Evolutionary conservation across 106 monocot species (phyloP).

Genomic region (Dendrobium nobile): DNA sequence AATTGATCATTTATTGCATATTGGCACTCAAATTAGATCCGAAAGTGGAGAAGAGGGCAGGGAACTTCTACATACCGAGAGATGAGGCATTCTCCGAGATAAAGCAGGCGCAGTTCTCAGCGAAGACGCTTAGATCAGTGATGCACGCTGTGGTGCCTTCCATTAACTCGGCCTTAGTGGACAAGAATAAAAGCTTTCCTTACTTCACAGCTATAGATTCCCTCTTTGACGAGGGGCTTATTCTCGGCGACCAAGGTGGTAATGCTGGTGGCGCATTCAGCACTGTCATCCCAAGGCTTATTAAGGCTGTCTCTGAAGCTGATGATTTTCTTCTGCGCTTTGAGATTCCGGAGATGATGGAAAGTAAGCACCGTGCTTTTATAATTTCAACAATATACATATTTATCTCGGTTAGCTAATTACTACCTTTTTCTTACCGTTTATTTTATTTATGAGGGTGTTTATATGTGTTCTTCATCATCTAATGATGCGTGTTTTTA

Average conservation of each 20-base stretch:
- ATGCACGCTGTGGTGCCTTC: slow-evolving; percentile 40
- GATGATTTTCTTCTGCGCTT: slow-evolving; percentile 33
- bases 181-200: slow-evolving; percentile 28
- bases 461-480: no score
- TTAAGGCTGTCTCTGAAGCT: slow-evolving; percentile 25
- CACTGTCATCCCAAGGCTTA: slow-evolving; percentile 33
- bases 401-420: neutral
- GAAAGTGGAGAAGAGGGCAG: slow-evolving; percentile 15
- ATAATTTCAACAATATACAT: neutral
- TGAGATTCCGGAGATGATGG: slow-evolving; percentile 42
- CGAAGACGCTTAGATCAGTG: slow-evolving; percentile 30
- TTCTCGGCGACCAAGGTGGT: slow-evolving; percentile 14
- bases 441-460: no score
- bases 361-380: slow-evolving; percentile 20
- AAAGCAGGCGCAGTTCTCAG: slow-evolving; percentile 30
- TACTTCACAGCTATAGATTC: slow-evolving; percentile 62
- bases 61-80: slow-evolving; percentile 46
- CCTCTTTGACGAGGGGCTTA: slow-evolving; percentile 35
- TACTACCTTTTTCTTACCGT: no score
- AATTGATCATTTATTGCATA: no score
- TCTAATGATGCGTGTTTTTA: no score
- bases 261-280: neutral
- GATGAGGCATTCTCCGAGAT: slow-evolving; percentile 64
- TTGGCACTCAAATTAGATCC: slow-evolving; percentile 22
- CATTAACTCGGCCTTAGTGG: slow-evolving; percentile 17